Percentiles rank a stretch among this genome's conserved stretches.
Evolutionary conservation across 140 eudicot species (phyloP).

Genomic region (Erigeron philadelphicus): DNA sequence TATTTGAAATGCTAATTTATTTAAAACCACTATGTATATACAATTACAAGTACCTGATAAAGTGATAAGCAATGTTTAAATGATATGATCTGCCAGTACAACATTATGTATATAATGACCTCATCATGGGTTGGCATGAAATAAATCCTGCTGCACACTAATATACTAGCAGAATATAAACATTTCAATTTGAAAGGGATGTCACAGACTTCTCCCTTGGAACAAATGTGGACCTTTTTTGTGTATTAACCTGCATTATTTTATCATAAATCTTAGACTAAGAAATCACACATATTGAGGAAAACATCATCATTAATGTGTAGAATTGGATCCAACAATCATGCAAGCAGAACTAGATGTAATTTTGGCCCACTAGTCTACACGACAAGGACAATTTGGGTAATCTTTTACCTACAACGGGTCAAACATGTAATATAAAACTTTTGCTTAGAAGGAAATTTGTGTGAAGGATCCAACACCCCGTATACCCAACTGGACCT

Average conservation of each 20-base stretch:
- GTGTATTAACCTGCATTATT: constrained; percentile 5
- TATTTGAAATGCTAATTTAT: not conserved
- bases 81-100: not conserved
- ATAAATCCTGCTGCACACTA: not conserved
- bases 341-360: not conserved
- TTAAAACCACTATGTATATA: not conserved
- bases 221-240: not conserved
- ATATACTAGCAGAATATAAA: not conserved
- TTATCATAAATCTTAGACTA: constrained; percentile 4
- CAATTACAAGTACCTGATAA: too few species aligned
- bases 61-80: not conserved
- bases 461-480: too few species aligned
- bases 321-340: not conserved
- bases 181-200: not conserved
- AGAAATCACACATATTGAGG: not conserved
- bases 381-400: too few species aligned
- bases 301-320: not conserved
- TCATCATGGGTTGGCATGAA: not conserved
- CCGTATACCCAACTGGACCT: too few species aligned
- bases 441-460: too few species aligned
- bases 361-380: too few species aligned
- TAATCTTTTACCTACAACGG: too few species aligned
- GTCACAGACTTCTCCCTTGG: constrained; percentile 12
- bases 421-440: too few species aligned
- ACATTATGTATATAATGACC: not conserved